These are phyloP conservation scores for Fusarium sp. DNA, from an alignment of 2,329 filamentous ascomycete genomes.

Conservation along the genomic window DNA sequence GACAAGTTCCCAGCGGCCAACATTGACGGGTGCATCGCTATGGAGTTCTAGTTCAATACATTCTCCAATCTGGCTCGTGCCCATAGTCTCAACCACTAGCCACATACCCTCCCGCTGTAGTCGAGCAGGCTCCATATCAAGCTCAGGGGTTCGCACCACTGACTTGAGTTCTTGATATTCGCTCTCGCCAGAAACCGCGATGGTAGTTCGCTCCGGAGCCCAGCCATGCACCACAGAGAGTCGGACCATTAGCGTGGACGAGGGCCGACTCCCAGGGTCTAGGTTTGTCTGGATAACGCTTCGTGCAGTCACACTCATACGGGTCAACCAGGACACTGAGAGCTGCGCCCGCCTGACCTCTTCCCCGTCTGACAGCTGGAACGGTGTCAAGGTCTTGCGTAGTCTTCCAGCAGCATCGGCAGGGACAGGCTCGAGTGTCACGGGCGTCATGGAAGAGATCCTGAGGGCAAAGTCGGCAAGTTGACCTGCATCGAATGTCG, in stretches of 20 bases:
- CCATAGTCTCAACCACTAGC: slow-evolving; percentile 85
- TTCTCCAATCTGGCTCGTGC: slow-evolving; percentile 57
- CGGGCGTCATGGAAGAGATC: slow-evolving; percentile 73
- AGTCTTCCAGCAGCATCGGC: slow-evolving; percentile 82
- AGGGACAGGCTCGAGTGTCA: slow-evolving; percentile 70
- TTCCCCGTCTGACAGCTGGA: slow-evolving; percentile 62
- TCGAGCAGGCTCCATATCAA: slow-evolving; percentile 78
- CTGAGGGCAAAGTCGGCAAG: slow-evolving; percentile 79
- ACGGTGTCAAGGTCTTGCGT: slow-evolving; percentile 66
- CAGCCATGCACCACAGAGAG: slow-evolving; percentile 79
- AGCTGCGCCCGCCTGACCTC: slow-evolving; percentile 56
- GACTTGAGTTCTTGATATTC: slow-evolving; percentile 77
- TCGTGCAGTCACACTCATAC: slow-evolving; percentile 56
- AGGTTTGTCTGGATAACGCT: slow-evolving; percentile 44
- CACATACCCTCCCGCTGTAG: slow-evolving; percentile 71
- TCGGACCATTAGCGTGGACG: slow-evolving; percentile 70
- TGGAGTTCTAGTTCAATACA: slow-evolving; percentile 66
- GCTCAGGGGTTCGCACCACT: slow-evolving; percentile 76
- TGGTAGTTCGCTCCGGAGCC: slow-evolving; percentile 73
- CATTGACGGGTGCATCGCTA: slow-evolving; percentile 60
- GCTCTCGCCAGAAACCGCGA: slow-evolving; percentile 77
- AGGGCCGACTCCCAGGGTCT: slow-evolving; percentile 24
- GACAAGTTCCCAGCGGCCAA: slow-evolving; percentile 57
- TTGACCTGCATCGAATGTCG: slow-evolving; percentile 87
- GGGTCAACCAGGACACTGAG: slow-evolving; percentile 64